Evolutionary conservation across 1,139 yeast species (phyloP).

Genomic region (Magnusiomyces magnusii): DNA sequence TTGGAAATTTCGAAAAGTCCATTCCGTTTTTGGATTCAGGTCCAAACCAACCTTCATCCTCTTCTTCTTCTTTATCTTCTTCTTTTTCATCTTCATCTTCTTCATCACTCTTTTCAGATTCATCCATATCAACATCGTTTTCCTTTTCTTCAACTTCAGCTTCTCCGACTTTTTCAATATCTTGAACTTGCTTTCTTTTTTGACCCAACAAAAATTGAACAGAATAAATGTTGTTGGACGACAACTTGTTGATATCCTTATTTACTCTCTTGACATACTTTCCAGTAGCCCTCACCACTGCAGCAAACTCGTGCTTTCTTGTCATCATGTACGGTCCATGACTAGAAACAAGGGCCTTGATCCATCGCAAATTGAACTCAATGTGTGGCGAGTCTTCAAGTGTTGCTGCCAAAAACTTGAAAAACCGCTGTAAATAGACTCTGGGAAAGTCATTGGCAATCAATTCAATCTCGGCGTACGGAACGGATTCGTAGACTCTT

Average conservation of each 20-base stretch:
- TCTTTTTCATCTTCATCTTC: conserved; percentile 20
- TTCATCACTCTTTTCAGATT: conserved; percentile 13
- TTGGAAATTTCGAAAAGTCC: conserved; percentile 14
- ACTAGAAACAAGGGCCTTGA: conserved; percentile 52
- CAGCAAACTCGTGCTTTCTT: conserved; percentile 57
- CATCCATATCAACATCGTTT: conserved; percentile 9
- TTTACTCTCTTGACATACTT: conserved; percentile 69
- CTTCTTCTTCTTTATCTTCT: conserved; percentile 21
- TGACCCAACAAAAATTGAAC: conserved; percentile 34
- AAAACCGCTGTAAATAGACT: conserved; percentile 61
- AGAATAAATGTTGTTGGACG: conserved; percentile 52
- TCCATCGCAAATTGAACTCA: conserved; percentile 80
- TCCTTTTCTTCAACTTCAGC: conserved; percentile 6
- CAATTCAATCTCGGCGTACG: conserved; percentile 60
- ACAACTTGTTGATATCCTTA: conserved; percentile 56
- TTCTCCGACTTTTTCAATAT: not conserved
- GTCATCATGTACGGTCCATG: conserved; percentile 72
- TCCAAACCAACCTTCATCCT: conserved; percentile 42
- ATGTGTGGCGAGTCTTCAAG: conserved; percentile 75
- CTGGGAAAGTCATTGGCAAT: conserved; percentile 63
- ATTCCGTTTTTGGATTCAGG: conserved; percentile 30
- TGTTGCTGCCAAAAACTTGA: conserved; percentile 63
- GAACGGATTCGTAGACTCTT: conserved; percentile 67
- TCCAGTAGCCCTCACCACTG: conserved; percentile 62
- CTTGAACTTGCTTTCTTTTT: conserved; percentile 8